Evolutionary conservation across 805 yeast genomes (phyloP), one percentile per base, ranked within the genome.

Genomic region (Saturnispora galanensis): DNA sequence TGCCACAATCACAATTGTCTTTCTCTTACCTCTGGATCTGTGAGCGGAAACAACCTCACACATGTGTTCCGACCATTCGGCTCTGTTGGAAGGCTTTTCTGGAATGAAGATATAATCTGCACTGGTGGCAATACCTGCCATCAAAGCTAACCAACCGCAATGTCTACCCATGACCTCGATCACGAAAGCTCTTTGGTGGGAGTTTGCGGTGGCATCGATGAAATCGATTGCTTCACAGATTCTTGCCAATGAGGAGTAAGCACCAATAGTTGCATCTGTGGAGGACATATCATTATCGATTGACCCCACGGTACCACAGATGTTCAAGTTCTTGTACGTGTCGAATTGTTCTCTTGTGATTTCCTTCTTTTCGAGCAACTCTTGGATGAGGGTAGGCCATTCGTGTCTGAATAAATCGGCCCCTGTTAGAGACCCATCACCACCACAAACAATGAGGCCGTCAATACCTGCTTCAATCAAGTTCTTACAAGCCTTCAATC

Each of bases 101-200:
- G 94, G 94, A 51, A 84, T 82, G 56, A 84, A 76, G 39, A 84
- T 79, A 55, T 74, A 84, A 62, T 84, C 94, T 2, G 94, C 90
- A 51, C 88, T 77, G 12, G 87, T 78, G 11, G 87, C 75, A 48
- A 84, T 70, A 51, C 93, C 94, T 13, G 90, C 79, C 83, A 82
- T 77, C 50, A 84, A 66, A 1, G 84, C 90, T 50, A 84, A 70
- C 94, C 94, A 84, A 50, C 94, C 94, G 68, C 94, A 84, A 61
- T 84, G 88, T 64, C 94, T 73, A 48, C 94, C 94, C 94, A 84
- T 84, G 15, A 84, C 94, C 66, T 84, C 94, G 35, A 84, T 79
- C 35, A 84, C 85, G 56, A 84, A 84, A 4, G 90, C 93, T 59
- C 94, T 68, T 29, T 87, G 81, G 61, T 84, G 94, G 1, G 89